Conservation (phyloP, 306 rosid genomes). For the Sophora flavescens region DNA sequence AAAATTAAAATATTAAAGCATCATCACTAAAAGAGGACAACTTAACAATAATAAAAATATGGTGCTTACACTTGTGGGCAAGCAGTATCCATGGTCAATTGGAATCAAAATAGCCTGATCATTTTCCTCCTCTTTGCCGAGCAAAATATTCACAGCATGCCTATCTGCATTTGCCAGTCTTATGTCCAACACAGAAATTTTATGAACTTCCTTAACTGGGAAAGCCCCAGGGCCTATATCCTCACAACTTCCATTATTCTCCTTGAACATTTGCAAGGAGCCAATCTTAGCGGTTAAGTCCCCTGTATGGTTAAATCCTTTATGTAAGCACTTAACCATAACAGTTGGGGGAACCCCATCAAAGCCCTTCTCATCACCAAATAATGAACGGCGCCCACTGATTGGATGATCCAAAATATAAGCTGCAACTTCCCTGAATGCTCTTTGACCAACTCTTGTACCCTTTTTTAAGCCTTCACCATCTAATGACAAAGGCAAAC, state of each 20-base stretch:
- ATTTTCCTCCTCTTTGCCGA: conserved; percentile 65
- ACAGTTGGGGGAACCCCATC: conserved; percentile 95
- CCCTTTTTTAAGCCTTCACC: conserved; percentile 96
- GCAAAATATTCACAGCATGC: conserved; percentile 90
- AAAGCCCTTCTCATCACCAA: conserved; percentile 71
- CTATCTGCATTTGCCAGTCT: conserved; percentile 92
- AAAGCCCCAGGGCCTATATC: conserved; percentile 90
- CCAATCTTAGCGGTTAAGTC: conserved; percentile 78
- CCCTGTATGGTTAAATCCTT: conserved; percentile 74
- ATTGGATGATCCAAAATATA: conserved; percentile 89
- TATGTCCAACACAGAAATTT: conserved; percentile 84
- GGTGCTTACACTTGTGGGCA: conserved; percentile 83
- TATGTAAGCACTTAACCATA: conserved; percentile 70
- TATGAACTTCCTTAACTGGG: conserved; percentile 88
- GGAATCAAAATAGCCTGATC: conserved; percentile 74
- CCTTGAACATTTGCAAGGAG: conserved; percentile 91
- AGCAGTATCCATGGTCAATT: conserved; percentile 97
- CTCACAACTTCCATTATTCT: conserved; percentile 90
- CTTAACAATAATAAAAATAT: conserved; percentile 12
- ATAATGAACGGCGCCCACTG: conserved; percentile 59
- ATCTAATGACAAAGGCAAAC: conserved; percentile 81
- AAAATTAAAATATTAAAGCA: conserved; percentile 1
- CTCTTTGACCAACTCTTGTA: conserved; percentile 93
- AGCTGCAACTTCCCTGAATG: conserved; percentile 98
- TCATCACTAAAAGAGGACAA: conserved; percentile 21